These are phyloP conservation scores for Monascus purpureus DNA, from an alignment of 495 filamentous ascomycete genomes.

Conservation along the genomic window DNA sequence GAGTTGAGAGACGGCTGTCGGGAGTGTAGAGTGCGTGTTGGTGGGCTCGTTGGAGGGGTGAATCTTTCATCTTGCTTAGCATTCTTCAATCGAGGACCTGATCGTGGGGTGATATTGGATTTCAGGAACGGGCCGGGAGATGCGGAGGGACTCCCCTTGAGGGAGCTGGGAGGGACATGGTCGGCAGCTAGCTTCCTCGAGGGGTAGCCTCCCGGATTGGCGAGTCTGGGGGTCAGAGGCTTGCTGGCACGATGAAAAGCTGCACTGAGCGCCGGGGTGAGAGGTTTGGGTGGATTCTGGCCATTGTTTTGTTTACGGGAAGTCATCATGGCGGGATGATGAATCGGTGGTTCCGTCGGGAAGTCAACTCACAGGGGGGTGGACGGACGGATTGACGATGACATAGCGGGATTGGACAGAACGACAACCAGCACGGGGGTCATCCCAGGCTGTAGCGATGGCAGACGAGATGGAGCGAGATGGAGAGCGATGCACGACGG, in stretches of 20 bases:
- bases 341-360: no score
- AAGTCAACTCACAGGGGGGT: no score
- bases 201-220: constrained; percentile 20
- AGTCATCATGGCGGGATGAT: constrained; percentile 32
- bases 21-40: constrained; percentile 21
- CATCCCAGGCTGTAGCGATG: no score
- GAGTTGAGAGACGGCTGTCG: constrained; percentile 17
- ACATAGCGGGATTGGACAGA: constrained; percentile 2
- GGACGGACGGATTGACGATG: no score
- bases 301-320: constrained; percentile 39
- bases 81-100: constrained; percentile 40
- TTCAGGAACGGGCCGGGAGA: constrained; percentile 41
- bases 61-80: constrained; percentile 49
- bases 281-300: constrained; percentile 29
- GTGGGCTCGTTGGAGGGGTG: constrained; percentile 45
- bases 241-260: constrained; percentile 28
- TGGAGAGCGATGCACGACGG: no score
- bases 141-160: constrained; percentile 29
- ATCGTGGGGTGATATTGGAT: constrained; percentile 60
- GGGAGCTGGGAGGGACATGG: constrained; percentile 16
- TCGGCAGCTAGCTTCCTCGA: constrained; percentile 25
- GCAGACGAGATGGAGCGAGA: no score
- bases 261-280: constrained; percentile 36
- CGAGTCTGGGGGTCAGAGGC: constrained; percentile 37
- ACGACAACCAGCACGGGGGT: no score